Base-by-base conservation (phyloP, 225 moss, liverwort and hornwort species). In the Polytrichum commune region DNA sequence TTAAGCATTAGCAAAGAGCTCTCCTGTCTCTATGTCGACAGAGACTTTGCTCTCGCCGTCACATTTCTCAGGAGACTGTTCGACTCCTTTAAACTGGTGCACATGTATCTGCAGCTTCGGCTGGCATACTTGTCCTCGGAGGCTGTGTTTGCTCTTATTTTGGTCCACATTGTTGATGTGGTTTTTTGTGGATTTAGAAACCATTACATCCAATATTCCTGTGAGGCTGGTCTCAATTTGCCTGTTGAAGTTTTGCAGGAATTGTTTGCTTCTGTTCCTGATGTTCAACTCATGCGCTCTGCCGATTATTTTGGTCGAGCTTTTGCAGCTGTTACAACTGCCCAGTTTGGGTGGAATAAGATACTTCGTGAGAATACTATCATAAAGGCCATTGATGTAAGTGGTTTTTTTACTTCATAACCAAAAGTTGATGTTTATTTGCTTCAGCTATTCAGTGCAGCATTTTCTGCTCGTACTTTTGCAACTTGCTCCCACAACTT, bases 281-380 rank as follows among this genome's bases (percentile, higher is more conserved):
- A 98, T 76, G 79, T 91, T 29, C 98, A 95, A 82, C 83, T 99
- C 38, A 81, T 90, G 74, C 87, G 93, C 65, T 95, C 91, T 78
- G 98, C 98, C 55, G 98, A 99, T 68, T 99, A 82, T 65, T 99
- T 95, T 55, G 91, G 82, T 3, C 91, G 85, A 62, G 91, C 89
- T 18, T 95, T 95, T 72, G 75, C 83, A 66, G 73, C 89, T 66
- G 92, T 99, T 66, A 80, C 91, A 56, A 88, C 83, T 72, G 85
- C 91, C 4, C 86, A 95, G 57, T 99, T 95, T 64, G 77, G 89
- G 1, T 99, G 98, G 98, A 91, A 93, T 62, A 99, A 90, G 78
- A 83, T 91, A 18, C 80, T 99, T 29, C 92, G 95, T 38, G 98
- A 99, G 76, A 79, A 86, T 29, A 83, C 95, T 38, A 54, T 95